phyloP scores from a whole-genome alignment of 768 basidiomycete species.

The Terana coerulea region DNA sequence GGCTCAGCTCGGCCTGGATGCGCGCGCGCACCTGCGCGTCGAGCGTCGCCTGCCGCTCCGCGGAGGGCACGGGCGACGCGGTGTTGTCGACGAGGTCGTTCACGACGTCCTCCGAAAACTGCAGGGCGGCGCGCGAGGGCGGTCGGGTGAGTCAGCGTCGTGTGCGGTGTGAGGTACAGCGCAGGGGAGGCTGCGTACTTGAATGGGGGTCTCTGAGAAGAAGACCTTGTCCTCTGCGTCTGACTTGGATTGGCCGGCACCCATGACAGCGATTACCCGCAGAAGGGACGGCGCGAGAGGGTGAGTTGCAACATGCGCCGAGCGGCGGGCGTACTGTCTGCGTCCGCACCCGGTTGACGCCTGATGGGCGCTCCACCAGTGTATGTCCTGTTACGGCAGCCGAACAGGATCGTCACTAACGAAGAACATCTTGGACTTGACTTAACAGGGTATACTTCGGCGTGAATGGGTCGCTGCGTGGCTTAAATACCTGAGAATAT shows the following conservation, averaged over 20 bases:
- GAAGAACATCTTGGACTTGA: too few species aligned
- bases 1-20: conserved; percentile 65
- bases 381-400: too few species aligned
- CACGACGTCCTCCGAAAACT: conserved; percentile 86
- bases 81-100: conserved; percentile 66
- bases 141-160: neutral
- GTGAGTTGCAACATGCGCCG: conserved; percentile 1
- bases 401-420: too few species aligned
- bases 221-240: conserved; percentile 53
- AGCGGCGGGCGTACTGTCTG: neutral
- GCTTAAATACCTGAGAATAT: too few species aligned
- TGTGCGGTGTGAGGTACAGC: neutral
- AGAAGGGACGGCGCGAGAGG: neutral
- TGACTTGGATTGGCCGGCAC: conserved; percentile 63
- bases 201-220: conserved; percentile 36
- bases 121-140: neutral
- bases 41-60: conserved; percentile 68
- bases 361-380: neutral
- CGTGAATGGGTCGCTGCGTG: too few species aligned
- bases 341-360: conserved; percentile 9
- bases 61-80: conserved; percentile 53
- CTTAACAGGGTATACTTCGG: too few species aligned
- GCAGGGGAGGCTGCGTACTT: conserved; percentile 23
- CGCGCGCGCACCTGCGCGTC: conserved; percentile 71
- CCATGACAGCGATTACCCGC: conserved; percentile 40